Percentiles rank a stretch among this genome's conserved stretches.
Conservation (phyloP, 768 basidiomycete species). For the Russula sp. region DNA sequence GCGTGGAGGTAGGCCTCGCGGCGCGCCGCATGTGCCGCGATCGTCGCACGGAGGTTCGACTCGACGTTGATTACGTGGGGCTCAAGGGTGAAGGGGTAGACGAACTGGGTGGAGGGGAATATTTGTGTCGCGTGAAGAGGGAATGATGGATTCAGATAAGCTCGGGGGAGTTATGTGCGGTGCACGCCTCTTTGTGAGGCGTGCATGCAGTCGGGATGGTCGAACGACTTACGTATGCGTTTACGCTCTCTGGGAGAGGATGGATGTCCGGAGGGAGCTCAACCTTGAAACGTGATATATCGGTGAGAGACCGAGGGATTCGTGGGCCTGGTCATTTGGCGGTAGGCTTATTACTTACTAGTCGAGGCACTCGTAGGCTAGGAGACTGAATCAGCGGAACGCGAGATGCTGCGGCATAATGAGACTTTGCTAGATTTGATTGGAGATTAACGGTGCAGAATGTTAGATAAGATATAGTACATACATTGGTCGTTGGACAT, state of each 20-base stretch:
- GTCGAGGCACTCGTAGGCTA: constrained; percentile 76
- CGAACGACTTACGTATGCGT: constrained; percentile 61
- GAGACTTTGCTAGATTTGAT: constrained; percentile 37
- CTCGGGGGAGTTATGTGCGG: not conserved
- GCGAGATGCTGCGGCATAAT: constrained; percentile 66
- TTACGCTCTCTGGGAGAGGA: constrained; percentile 85
- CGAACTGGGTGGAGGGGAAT: constrained; percentile 56
- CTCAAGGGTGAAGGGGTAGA: constrained; percentile 93
- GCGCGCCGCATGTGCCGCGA: constrained; percentile 56
- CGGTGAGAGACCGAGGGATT: not conserved
- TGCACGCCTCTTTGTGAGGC: not conserved
- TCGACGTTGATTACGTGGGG: constrained; percentile 73
- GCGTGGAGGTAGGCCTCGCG: constrained; percentile 64
- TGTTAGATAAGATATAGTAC: not conserved
- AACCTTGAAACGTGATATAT: constrained; percentile 42
- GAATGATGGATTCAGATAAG: no score
- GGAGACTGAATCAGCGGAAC: constrained; percentile 92
- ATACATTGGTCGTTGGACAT: constrained; percentile 17
- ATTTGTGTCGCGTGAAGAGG: not conserved
- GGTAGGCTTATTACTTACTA: constrained; percentile 38
- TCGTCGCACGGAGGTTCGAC: constrained; percentile 58
- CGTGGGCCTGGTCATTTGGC: not conserved
- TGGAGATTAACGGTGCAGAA: not conserved
- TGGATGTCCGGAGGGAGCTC: constrained; percentile 87
- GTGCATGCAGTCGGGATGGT: not conserved